Percentiles rank a stretch among this genome's conserved stretches.
Conservation (phyloP, 1,284 basidiomycete species). For the Pseudozyma thailandica region DNA sequence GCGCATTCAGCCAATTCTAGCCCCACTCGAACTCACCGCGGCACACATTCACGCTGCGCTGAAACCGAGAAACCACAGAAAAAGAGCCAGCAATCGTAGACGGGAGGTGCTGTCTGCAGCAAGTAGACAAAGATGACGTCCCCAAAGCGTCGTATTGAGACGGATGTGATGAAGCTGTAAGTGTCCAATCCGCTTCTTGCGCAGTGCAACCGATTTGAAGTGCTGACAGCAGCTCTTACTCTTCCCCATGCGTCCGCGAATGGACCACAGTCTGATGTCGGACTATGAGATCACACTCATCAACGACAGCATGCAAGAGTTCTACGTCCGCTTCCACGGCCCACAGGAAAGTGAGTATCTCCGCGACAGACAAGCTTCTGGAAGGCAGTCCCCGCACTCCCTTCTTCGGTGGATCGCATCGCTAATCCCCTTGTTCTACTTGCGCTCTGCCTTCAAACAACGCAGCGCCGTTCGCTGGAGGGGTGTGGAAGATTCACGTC, state of each 20-base stretch:
- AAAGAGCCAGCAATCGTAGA: too few relatives aligned
- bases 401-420: neutral
- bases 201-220: too few relatives aligned
- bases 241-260: neutral
- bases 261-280: conserved; percentile 58
- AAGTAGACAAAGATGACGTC: conserved; percentile 70
- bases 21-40: too few relatives aligned
- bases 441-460: neutral
- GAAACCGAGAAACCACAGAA: too few relatives aligned
- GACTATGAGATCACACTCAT: conserved; percentile 86
- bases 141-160: conserved; percentile 93
- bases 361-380: neutral
- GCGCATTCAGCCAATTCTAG: too few relatives aligned
- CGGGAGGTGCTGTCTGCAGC: neutral
- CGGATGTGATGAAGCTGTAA: conserved; percentile 99
- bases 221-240: neutral
- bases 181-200: too few relatives aligned
- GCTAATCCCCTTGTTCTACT: neutral
- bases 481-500: conserved; percentile 99
- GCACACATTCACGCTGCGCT: too few relatives aligned
- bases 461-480: conserved; percentile 90
- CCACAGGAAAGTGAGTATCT: conserved; percentile 85
- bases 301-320: conserved; percentile 99
- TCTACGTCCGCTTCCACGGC: conserved; percentile 94
- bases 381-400: too few relatives aligned